Evolutionary conservation across 1,284 basidiomycete species (phyloP).

Genomic region (Leccinum subrobustum): DNA sequence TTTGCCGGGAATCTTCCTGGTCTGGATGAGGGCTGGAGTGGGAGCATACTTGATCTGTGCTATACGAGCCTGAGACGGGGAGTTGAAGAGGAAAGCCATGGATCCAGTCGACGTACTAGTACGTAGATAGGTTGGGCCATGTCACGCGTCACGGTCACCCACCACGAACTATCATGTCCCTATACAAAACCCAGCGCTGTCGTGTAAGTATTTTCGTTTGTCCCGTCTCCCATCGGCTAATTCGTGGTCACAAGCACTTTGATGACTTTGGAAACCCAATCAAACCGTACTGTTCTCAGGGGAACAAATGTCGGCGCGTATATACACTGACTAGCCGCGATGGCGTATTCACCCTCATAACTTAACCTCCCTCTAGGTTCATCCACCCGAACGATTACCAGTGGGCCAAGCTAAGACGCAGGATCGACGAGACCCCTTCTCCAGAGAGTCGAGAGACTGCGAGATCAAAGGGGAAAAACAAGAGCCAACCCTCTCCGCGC

Average conservation of each 20-base stretch:
- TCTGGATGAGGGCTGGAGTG: constrained; percentile 40
- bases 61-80: constrained; percentile 20
- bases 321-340: constrained; percentile 8
- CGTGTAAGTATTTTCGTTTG: constrained; percentile 37
- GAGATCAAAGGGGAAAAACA: constrained; percentile 27
- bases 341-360: constrained; percentile 6
- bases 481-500: constrained; percentile 16
- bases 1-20: constrained; percentile 27
- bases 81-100: constrained; percentile 35
- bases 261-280: constrained; percentile 41
- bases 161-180: constrained; percentile 24
- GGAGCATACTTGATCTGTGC: constrained; percentile 35
- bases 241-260: constrained; percentile 39
- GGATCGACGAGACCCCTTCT: constrained; percentile 15
- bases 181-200: constrained; percentile 47
- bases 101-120: background rate
- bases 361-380: constrained; percentile 39
- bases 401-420: constrained; percentile 38
- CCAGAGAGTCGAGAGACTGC: constrained; percentile 19
- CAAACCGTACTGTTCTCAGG: constrained; percentile 44
- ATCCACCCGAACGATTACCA: constrained; percentile 49
- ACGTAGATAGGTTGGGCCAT: background rate
- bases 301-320: constrained; percentile 47
- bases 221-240: constrained; percentile 9
- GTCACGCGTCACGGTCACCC: constrained; percentile 31